A percentile compares a stretch with the other conserved stretches of the same genome.
phyloP scores from a whole-genome alignment of 495 filamentous ascomycete species.

The Neurospora sp. region DNA sequence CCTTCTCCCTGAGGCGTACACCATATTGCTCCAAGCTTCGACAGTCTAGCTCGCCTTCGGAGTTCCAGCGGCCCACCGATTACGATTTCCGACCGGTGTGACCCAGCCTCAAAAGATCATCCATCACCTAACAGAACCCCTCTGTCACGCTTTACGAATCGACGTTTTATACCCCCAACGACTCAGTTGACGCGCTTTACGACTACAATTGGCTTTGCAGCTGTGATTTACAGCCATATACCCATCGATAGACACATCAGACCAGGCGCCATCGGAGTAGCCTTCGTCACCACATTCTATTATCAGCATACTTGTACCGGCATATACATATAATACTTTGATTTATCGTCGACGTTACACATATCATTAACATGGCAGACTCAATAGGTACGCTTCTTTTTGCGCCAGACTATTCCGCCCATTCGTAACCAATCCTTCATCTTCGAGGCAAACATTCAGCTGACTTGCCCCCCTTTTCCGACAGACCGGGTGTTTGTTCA shows the following conservation, averaged over 20 bases:
- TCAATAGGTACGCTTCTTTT: conserved; percentile 33
- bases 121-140: neutral
- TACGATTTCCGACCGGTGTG: neutral
- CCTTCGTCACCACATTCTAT: neutral
- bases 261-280: neutral
- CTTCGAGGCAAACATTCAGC: neutral
- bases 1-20: neutral
- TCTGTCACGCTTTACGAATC: neutral
- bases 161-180: neutral
- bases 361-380: conserved; percentile 31
- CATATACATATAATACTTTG: neutral
- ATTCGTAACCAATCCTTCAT: neutral
- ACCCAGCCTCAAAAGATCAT: neutral
- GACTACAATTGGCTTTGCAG: neutral
- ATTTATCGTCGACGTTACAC: neutral
- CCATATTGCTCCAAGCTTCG: neutral
- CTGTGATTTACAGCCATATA: neutral
- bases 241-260: neutral
- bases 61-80: neutral
- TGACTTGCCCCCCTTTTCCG: conserved; percentile 9
- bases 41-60: neutral
- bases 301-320: neutral
- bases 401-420: neutral
- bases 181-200: neutral
- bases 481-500: conserved; percentile 96